Base-by-base conservation (phyloP, 768 basidiomycete genomes). In the Lactarius sp. region DNA sequence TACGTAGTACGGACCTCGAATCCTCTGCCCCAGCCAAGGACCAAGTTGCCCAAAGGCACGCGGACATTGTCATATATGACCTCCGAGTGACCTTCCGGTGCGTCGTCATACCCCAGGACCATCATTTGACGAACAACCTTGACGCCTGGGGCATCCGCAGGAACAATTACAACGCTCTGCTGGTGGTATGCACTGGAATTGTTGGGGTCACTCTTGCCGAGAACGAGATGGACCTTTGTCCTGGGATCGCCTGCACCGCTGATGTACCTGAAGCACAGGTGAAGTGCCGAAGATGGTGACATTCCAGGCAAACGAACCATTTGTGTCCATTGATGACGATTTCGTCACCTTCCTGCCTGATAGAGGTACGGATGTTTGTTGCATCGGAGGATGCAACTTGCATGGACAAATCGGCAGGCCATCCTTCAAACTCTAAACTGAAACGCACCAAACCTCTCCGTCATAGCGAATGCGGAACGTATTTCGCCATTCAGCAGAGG, bases 281-380 rank as follows among this genome's bases (percentile, higher is more conserved):
- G 18, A 55, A 42, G 16, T n/a, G 4, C 13, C 36, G 5, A 14
- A 37, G 6, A 39, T 27, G 34, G 46, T 22, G 16, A 55, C 8
- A 59, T n/a, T 46, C 41, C 52, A 20, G 27, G 44, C 36, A 41
- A 31, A 66, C 72, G 27, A 61, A 91, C 95, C 96, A 98, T 82
- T 99, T 99, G 76, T 94, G 93, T 0, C 95, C 97, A 70, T 90
- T 95, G 65, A 99, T 86, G 66, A 96, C 87, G 66, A 98, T 92
- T 66, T 94, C 87, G 69, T 90, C 78, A 41, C 93, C 92, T 71
- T 94, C 90, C 66, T 84, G 83, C 60, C 83, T 80, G 66, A 96
- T 90, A 33, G 91, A 90, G 1, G 92, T 96, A 55, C 84, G 85
- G 70, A 96, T 93, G 73, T 99, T 99, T 57, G 87, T 96, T 6